Evolutionary conservation across 164 flowering plant genomes (phyloP).

Genomic region (Taxillus chinensis): DNA sequence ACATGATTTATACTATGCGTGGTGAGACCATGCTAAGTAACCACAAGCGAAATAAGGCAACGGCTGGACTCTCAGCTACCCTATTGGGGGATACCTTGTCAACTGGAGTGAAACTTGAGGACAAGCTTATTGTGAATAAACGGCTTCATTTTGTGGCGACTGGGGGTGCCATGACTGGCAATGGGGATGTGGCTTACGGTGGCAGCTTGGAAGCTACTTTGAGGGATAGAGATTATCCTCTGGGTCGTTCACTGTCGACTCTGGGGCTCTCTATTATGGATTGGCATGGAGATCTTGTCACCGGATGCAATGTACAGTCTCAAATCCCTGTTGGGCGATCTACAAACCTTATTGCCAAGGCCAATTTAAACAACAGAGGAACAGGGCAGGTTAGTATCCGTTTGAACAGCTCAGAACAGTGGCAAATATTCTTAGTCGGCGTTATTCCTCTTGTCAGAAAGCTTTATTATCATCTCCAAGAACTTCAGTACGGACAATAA

Average conservation of each 20-base stretch:
- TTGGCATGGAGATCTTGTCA: conserved; percentile 96
- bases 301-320: conserved; percentile 76
- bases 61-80: conserved; percentile 72
- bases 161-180: conserved; percentile 83
- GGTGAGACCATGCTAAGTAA: conserved; percentile 71
- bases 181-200: conserved; percentile 90
- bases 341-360: conserved; percentile 63
- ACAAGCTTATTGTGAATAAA: conserved; percentile 58
- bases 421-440: conserved; percentile 67
- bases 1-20: conserved; percentile 74
- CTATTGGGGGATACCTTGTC: conserved; percentile 68
- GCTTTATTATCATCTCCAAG: conserved; percentile 33
- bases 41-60: conserved; percentile 50
- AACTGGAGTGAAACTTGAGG: conserved; percentile 84
- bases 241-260: conserved; percentile 66
- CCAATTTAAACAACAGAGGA: conserved; percentile 78
- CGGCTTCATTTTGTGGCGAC: conserved; percentile 56
- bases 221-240: conserved; percentile 75
- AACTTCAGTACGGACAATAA: conserved; percentile 38
- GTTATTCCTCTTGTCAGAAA: conserved; percentile 65
- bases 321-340: conserved; percentile 75
- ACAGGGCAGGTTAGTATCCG: conserved; percentile 81
- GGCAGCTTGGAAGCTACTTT: conserved; percentile 90
- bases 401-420: conserved; percentile 80
- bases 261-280: conserved; percentile 89